Evolutionary conservation across 2,329 filamentous ascomycete species (phyloP).

Genomic region (Catunica adiposa): DNA sequence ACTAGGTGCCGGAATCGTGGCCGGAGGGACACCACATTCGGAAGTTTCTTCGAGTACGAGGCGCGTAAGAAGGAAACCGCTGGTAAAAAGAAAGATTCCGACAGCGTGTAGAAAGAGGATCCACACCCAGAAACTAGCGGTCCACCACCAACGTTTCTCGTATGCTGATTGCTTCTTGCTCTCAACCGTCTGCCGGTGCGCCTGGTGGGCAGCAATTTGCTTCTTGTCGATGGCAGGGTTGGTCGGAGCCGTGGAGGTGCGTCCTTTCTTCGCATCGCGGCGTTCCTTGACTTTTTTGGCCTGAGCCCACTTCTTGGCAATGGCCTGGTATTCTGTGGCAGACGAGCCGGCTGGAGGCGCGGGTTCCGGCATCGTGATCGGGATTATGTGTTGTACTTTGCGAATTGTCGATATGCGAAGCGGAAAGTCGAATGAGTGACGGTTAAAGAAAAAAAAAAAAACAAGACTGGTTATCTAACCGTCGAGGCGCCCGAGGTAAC

Average conservation of each 20-base stretch:
- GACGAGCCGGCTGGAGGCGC: background rate
- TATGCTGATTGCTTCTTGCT: constrained; percentile 20
- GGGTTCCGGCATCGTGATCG: background rate
- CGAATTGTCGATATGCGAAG: background rate
- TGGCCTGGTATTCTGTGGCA: constrained; percentile 32
- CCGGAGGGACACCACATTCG: constrained; percentile 50
- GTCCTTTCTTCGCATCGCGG: constrained; percentile 22
- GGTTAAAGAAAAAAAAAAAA: constrained; percentile 1
- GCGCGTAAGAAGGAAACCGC: constrained; percentile 82
- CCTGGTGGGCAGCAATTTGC: constrained; percentile 5
- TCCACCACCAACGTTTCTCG: constrained; percentile 39
- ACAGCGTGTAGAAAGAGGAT: constrained; percentile 57
- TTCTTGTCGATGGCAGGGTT: constrained; percentile 5
- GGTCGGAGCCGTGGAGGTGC: background rate
- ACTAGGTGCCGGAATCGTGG: constrained; percentile 25
- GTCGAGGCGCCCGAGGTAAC: background rate
- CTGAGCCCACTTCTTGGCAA: constrained; percentile 36
- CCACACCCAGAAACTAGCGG: constrained; percentile 51
- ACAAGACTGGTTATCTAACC: background rate
- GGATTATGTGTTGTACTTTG: background rate
- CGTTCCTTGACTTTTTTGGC: constrained; percentile 34
- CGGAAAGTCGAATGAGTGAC: background rate
- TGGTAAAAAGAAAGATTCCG: constrained; percentile 84
- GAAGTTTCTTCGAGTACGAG: constrained; percentile 65
- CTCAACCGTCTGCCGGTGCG: constrained; percentile 7